Evolutionary conservation across 805 yeast genomes (phyloP).

Genomic region (Zygoascus flipseniorum): DNA sequence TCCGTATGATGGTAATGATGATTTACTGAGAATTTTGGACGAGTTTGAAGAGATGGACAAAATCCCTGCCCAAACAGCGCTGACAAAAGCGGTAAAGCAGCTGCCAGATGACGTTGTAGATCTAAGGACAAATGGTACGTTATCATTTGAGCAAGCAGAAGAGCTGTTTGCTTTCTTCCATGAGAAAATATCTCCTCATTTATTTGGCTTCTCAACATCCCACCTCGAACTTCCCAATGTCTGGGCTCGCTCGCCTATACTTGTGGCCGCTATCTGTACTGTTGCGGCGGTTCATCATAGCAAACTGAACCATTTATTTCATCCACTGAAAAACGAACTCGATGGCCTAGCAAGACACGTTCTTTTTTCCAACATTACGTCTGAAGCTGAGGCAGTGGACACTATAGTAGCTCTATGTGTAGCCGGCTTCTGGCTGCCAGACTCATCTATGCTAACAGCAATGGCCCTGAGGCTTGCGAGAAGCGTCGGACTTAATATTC

Average conservation of each 20-base stretch:
- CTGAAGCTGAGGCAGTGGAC: conserved; percentile 46
- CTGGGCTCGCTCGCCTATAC: conserved; percentile 49
- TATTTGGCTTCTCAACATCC: conserved; percentile 56
- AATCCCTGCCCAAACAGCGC: not conserved
- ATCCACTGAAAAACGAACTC: conserved; percentile 24
- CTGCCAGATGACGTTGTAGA: conserved; percentile 17
- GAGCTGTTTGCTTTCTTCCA: conserved; percentile 46
- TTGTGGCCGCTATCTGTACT: conserved; percentile 52
- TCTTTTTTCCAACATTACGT: conserved; percentile 20
- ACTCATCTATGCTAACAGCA: conserved; percentile 58
- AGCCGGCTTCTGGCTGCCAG: conserved; percentile 62
- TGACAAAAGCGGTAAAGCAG: not conserved
- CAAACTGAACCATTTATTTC: conserved; percentile 20
- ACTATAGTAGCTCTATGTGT: conserved; percentile 55
- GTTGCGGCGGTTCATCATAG: conserved; percentile 59
- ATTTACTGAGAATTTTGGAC: not conserved
- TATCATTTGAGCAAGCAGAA: conserved; percentile 31
- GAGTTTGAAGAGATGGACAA: not conserved
- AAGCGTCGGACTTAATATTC: conserved; percentile 38
- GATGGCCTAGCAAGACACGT: conserved; percentile 25
- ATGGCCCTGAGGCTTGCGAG: conserved; percentile 59
- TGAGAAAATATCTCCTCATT: conserved; percentile 48
- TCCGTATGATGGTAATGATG: not conserved
- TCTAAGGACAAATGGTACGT: conserved; percentile 27
- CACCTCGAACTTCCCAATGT: conserved; percentile 39